Evolutionary conservation across 192 early-diverging fungal species (phyloP), one percentile per base, ranked within the genome.

Genomic region (Gonapodya sp.): DNA sequence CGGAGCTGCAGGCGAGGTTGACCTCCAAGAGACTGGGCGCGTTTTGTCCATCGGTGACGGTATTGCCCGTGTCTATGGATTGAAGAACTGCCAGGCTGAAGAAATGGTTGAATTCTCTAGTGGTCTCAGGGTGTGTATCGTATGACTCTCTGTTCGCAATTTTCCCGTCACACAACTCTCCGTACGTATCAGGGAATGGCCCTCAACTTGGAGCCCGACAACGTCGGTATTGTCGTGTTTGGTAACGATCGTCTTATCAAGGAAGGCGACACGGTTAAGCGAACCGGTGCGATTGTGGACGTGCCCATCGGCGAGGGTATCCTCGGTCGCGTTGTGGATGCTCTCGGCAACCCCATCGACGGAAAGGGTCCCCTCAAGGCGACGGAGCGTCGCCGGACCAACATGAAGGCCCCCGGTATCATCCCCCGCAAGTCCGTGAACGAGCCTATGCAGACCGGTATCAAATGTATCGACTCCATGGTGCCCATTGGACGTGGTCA

Each of bases 81-180:
- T 98, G 88, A 96, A 95, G 92, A 99, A 98, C 88, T 89, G 92
- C 82, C 95, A 99, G 91, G 95, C 97, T 84, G 97, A 99, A 89
- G 97, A 99, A 91, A 97, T 99, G 96, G 97, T 99, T 87, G 98
- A 99, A 85, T 99, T 99, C 92, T 97, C 96, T 84, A 96, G 95
- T 87, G 98, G 98, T 87, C 87, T 99, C 80, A 95, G 95, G 94
- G 95, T 93, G 75, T 2, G 75, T 2, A 16, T n/a, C n/a, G n/a
- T n/a, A n/a, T n/a, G n/a, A n/a, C n/a, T n/a, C n/a, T n/a, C n/a
- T n/a, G n/a, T n/a, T n/a, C n/a, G n/a, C n/a, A n/a, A n/a, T n/a
- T n/a, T n/a, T n/a, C n/a, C n/a, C n/a, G n/a, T n/a, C n/a, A n/a
- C n/a, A n/a, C n/a, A n/a, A n/a, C n/a, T n/a, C n/a, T n/a, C n/a